These are phyloP conservation scores for Fraxinus paxiana DNA, from an alignment of 305 asterid species.

Conservation along the genomic window DNA sequence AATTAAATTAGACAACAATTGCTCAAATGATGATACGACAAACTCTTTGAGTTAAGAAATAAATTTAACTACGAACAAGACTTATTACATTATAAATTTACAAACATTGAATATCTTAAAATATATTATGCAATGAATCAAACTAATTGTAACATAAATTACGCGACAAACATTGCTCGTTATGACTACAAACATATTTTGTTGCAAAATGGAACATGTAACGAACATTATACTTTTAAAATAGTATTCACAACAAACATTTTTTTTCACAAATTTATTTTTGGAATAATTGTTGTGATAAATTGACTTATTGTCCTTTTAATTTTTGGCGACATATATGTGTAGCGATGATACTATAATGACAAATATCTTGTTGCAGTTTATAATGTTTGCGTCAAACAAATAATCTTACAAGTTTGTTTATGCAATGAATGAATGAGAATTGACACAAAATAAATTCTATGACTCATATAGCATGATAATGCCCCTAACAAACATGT, in stretches of 20 bases:
- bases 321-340: neutral
- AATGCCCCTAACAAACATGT: neutral
- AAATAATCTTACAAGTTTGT: neutral
- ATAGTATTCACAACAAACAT: neutral
- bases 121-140: neutral
- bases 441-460: neutral
- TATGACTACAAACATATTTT: neutral
- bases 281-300: no score
- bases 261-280: neutral
- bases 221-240: neutral
- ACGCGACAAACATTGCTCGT: no score
- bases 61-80: no score
- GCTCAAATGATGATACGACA: neutral
- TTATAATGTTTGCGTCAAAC: neutral
- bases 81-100: no score
- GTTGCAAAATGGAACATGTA: neutral
- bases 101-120: no score
- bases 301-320: no score
- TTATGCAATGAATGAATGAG: neutral
- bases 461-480: neutral
- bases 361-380: neutral
- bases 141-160: neutral
- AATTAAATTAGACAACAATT: no score
- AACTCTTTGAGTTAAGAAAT: neutral
- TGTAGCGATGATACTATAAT: neutral